Conservation (phyloP, 2,329 filamentous ascomycete species). For the Aaosphaeria arxii region DNA sequence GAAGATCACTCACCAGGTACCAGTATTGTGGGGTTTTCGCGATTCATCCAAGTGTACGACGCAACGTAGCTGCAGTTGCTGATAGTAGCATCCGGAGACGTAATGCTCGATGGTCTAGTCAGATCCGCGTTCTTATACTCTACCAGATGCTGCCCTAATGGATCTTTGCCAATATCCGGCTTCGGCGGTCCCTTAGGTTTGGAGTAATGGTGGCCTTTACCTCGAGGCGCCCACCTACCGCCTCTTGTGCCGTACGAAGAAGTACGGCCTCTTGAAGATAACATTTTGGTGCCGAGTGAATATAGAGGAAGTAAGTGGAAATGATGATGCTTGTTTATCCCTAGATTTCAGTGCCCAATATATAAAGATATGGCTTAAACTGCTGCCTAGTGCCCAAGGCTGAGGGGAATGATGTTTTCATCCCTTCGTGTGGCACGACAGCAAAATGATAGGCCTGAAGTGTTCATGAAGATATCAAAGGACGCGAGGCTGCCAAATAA, state of each 20-base stretch:
- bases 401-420: not conserved
- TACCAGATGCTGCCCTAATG: conserved; percentile 5
- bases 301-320: not conserved
- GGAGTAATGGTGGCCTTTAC: not conserved
- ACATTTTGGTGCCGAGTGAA: not conserved
- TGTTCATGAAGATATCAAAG: too few species aligned
- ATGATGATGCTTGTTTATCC: not conserved
- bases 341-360: not conserved
- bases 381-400: not conserved
- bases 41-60: conserved; percentile 53
- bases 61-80: conserved; percentile 42
- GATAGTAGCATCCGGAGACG: conserved; percentile 25
- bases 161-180: not conserved
- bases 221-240: not conserved
- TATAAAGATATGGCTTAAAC: not conserved
- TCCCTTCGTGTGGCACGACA: not conserved
- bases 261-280: not conserved
- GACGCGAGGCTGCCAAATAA: not conserved
- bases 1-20: conserved; percentile 18
- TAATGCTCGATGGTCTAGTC: not conserved
- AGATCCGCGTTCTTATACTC: conserved; percentile 14
- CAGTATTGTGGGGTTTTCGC: conserved; percentile 36
- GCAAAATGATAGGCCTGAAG: not conserved
- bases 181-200: not conserved
- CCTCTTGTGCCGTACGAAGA: not conserved